Evolutionary conservation across 176 grass and related monocot genomes (phyloP).

Genomic region (Thinopyrum elongatum): DNA sequence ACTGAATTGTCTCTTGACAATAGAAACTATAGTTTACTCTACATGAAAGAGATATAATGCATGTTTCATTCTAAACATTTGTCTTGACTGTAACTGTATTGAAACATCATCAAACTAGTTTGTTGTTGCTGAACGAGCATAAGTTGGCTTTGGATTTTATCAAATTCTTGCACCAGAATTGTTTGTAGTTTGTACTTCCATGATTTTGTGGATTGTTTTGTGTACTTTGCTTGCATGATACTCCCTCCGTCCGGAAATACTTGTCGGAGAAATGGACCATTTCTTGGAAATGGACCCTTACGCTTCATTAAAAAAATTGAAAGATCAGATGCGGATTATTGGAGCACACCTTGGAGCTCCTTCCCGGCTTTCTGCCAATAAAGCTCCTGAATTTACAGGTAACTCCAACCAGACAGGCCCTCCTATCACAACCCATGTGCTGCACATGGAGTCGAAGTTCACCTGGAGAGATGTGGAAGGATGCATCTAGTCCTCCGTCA

Average conservation of each 20-base stretch:
- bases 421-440: slow-evolving; percentile 88
- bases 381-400: slow-evolving; percentile 71
- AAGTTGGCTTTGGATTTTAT: not conserved
- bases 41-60: not conserved
- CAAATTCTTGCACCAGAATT: not conserved
- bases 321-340: slow-evolving; percentile 79
- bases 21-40: not conserved
- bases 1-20: not conserved
- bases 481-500: slow-evolving; percentile 37
- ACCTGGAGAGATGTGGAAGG: slow-evolving; percentile 77
- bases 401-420: slow-evolving; percentile 45
- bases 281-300: too few relatives aligned
- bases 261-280: too few relatives aligned
- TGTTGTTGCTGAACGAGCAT: not conserved
- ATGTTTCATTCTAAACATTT: not conserved
- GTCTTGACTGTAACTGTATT: not conserved
- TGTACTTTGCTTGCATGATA: not conserved
- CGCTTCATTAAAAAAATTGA: slow-evolving; percentile 24
- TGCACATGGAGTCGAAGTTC: slow-evolving; percentile 76
- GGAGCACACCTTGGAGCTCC: slow-evolving; percentile 70
- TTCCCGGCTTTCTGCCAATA: slow-evolving; percentile 48
- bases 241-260: not conserved
- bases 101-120: not conserved
- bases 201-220: not conserved
- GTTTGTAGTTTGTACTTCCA: not conserved